Percentiles rank a stretch among this genome's conserved stretches.
These are phyloP conservation scores for Eleusine indica DNA, from an alignment of 176 grass and related monocot genomes.

Conservation along the genomic window DNA sequence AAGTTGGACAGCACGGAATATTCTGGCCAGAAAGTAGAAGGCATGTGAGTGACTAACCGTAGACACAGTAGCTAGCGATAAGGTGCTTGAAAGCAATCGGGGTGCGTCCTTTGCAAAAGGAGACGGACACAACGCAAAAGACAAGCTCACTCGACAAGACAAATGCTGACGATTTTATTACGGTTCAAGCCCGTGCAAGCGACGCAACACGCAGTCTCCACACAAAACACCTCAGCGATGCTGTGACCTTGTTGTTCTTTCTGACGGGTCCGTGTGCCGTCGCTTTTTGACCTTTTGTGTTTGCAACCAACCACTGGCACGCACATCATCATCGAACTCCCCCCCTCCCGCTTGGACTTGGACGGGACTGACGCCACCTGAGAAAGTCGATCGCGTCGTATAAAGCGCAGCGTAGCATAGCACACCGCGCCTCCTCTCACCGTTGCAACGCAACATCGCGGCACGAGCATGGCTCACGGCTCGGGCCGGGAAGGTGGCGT, in stretches of 20 bases:
- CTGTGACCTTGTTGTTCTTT: not conserved
- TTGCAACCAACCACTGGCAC: not conserved
- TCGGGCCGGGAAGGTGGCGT: not conserved
- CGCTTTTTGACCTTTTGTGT: not conserved
- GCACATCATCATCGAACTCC: not conserved
- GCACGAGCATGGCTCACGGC: conserved; percentile 5
- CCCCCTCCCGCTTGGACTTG: not conserved
- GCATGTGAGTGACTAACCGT: too few species aligned
- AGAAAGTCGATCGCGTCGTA: not conserved
- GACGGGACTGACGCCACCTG: not conserved
- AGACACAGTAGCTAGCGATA: too few species aligned
- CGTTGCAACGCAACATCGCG: not conserved
- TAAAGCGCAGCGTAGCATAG: not conserved
- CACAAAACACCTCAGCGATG: conserved; percentile 2
- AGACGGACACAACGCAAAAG: not conserved
- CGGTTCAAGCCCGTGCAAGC: conserved; percentile 3
- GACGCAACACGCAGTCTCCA: not conserved
- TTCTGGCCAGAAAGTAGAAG: too few species aligned
- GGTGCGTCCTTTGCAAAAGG: not conserved
- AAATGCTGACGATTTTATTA: not conserved
- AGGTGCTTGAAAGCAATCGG: too few species aligned
- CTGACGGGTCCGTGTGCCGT: not conserved
- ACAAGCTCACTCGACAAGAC: conserved; percentile 1
- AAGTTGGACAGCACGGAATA: not conserved
- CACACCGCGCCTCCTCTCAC: not conserved